phyloP scores from a whole-genome alignment of 1,139 yeast species.

The Pichiaceae sp. region DNA sequence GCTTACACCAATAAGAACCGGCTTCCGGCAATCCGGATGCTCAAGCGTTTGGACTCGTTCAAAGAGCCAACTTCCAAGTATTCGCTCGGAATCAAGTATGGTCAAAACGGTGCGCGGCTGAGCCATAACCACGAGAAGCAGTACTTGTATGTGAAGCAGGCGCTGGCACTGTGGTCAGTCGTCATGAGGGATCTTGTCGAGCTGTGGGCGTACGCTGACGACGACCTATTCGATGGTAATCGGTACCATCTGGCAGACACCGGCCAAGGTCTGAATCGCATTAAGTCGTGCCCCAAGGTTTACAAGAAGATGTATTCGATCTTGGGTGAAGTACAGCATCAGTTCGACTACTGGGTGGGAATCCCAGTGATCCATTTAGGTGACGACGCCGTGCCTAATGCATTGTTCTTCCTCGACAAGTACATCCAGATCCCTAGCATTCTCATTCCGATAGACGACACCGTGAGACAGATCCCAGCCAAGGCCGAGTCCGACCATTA shows the following conservation, averaged over 20 bases:
- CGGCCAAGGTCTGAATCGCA: slow-evolving; percentile 70
- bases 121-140: slow-evolving; percentile 66
- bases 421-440: slow-evolving; percentile 70
- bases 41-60: slow-evolving; percentile 41
- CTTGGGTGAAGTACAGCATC: slow-evolving; percentile 49
- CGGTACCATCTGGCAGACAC: slow-evolving; percentile 56
- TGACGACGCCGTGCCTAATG: slow-evolving; percentile 74
- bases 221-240: slow-evolving; percentile 46
- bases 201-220: slow-evolving; percentile 66
- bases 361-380: slow-evolving; percentile 70
- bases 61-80: slow-evolving; percentile 31
- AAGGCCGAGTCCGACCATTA: slow-evolving; percentile 37
- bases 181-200: slow-evolving; percentile 68
- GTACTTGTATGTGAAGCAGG: slow-evolving; percentile 61
- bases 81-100: slow-evolving; percentile 55
- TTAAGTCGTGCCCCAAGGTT: slow-evolving; percentile 60
- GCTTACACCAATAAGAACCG: slow-evolving; percentile 62
- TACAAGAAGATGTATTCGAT: slow-evolving; percentile 62
- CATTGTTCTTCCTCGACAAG: slow-evolving; percentile 64
- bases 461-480: slow-evolving; percentile 43
- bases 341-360: slow-evolving; percentile 64
- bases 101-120: slow-evolving; percentile 56
- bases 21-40: slow-evolving; percentile 53
- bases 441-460: slow-evolving; percentile 57
- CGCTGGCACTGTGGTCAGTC: slow-evolving; percentile 61